Conservation (phyloP, 345 rosid species). For the Theobroma cacao region DNA sequence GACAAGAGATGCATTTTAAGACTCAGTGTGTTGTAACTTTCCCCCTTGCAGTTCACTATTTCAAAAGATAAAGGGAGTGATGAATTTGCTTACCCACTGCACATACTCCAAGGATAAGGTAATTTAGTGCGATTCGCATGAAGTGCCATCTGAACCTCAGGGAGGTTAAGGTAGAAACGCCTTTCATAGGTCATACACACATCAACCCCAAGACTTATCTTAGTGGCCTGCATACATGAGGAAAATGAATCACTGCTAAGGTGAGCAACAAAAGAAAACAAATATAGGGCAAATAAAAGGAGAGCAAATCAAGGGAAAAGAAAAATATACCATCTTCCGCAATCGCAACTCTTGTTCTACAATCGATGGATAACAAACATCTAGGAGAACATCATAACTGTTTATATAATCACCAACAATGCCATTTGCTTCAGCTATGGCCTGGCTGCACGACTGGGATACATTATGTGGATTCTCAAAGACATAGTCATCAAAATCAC, state of each 20-base stretch:
- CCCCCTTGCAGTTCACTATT: not conserved
- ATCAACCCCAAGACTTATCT: conserved; percentile 74
- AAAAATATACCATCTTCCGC: conserved; percentile 53
- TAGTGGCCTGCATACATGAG: conserved; percentile 51
- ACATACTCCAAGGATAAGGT: conserved; percentile 77
- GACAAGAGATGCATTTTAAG: not conserved
- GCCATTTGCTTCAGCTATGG: conserved; percentile 45
- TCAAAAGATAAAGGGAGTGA: not conserved
- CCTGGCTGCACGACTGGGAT: conserved; percentile 46
- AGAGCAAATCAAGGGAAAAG: not conserved
- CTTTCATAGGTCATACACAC: conserved; percentile 77
- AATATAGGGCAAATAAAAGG: not conserved
- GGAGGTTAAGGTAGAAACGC: conserved; percentile 69
- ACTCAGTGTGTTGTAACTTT: not conserved
- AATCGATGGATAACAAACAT: conserved; percentile 75
- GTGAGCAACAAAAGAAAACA: not conserved
- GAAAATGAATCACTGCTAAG: not conserved
- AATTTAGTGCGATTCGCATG: conserved; percentile 76
- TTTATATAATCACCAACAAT: conserved; percentile 67
- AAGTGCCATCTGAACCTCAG: conserved; percentile 89
- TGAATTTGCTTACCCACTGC: conserved; percentile 51
- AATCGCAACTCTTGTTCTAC: conserved; percentile 86
- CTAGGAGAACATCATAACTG: conserved; percentile 77
- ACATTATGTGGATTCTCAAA: conserved; percentile 57
- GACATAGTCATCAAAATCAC: conserved; percentile 75